phyloP scores from a whole-genome alignment of 768 basidiomycete species.

The Naematelia aurantialba region DNA sequence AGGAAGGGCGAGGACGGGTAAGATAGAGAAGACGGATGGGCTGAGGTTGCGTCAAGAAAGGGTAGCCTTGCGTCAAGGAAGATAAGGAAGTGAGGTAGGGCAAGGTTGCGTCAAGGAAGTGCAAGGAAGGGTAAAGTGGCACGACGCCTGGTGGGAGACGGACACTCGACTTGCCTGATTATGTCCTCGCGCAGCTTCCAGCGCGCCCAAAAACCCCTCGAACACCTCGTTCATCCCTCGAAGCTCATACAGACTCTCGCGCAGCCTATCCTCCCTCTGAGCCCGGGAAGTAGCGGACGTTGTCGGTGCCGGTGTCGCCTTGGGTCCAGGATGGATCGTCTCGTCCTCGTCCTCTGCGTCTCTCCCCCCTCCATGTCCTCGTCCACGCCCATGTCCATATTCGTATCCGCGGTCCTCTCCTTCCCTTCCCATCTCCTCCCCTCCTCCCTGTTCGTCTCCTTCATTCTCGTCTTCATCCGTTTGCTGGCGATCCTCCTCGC shows the following conservation, averaged over 20 bases:
- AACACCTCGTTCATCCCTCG: constrained; percentile 50
- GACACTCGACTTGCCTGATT: constrained; percentile 40
- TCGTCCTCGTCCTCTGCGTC: constrained; percentile 21
- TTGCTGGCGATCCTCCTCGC: neutral
- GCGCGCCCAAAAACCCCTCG: constrained; percentile 34
- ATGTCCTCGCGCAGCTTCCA: constrained; percentile 43
- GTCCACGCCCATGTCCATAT: constrained; percentile 6
- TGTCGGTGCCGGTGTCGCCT: neutral
- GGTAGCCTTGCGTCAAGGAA: neutral
- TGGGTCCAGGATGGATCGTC: constrained; percentile 16
- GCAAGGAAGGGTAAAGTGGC: too few species aligned
- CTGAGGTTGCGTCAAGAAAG: neutral
- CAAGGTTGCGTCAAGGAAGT: too few species aligned
- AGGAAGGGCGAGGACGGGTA: too few species aligned
- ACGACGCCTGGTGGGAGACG: too few species aligned
- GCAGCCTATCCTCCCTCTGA: constrained; percentile 29
- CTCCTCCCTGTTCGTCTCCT: neutral
- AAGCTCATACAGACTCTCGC: constrained; percentile 45
- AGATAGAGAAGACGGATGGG: neutral
- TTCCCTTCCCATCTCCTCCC: constrained; percentile 13
- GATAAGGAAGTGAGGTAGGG: neutral
- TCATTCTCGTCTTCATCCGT: constrained; percentile 3
- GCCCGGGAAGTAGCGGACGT: neutral
- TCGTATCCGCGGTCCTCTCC: constrained; percentile 13
- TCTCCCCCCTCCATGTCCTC: constrained; percentile 6